Base-by-base conservation (phyloP, 768 basidiomycete species). In the Lyophyllum atratum region DNA sequence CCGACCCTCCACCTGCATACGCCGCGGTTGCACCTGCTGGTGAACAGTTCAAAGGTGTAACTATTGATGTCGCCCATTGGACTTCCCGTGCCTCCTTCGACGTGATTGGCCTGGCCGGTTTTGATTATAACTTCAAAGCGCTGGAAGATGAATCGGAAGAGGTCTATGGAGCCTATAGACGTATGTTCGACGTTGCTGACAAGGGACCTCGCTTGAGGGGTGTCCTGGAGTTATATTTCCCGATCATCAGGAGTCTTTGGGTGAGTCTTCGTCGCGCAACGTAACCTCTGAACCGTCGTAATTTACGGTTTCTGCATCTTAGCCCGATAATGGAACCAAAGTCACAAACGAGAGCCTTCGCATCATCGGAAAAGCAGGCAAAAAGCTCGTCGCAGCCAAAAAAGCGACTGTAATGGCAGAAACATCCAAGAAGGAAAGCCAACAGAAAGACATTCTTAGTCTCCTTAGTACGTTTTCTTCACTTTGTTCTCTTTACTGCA, bases 51-150 rank as follows among this genome's bases (percentile, higher is more conserved):
- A 33, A 40, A 40, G 53, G 60, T 26, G 58, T 59, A 3, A 66
- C 68, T 6, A 66, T 87, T 51, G 84, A 87, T 58, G 73, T 85
- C 21, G 70, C 77, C 22, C 78, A 80, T 54, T 87, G 84, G 81
- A 65, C 85, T n/a, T 82, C 82, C 12, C 80, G 85, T 25, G 79
- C 81, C 0, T 80, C 85, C 1, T 82, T 89, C 54, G 86, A 89
- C 60, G 76, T 85, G 11, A 85, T 88, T 47, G 86, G 85, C 10
- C 71, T 85, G 9, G 79, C 85, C 5, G 81, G 80, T 5, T 81
- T 85, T 34, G 76, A 80, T 58, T 81, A 84, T 57, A 69, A 76
- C 29, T 85, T 85, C 66, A 70, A 77, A 40, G 72, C 82, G 2
- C 63, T 85, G 2, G 68, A 77, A 47, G 76, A 79, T 49, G 81